Evolutionary conservation across 352 stramenopile genomes (phyloP).

Genomic region (Globisporangium spinosum): DNA sequence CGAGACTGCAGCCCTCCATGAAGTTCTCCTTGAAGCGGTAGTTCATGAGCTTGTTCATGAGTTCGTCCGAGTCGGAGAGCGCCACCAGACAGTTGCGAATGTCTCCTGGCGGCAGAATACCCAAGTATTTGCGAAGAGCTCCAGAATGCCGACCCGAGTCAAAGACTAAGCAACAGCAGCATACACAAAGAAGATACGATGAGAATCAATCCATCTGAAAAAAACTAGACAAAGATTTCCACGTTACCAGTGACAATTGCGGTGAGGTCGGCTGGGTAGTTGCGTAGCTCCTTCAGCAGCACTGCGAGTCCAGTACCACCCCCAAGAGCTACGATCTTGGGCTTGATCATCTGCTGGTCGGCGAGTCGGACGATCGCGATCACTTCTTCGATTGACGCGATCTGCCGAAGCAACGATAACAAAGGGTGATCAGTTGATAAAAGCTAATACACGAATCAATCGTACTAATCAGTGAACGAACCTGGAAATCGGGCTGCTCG

Average conservation of each 20-base stretch:
- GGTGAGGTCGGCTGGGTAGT: constrained; percentile 84
- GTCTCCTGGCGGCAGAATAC: constrained; percentile 77
- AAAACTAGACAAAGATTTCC: neutral
- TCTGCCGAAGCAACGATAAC: constrained; percentile 28
- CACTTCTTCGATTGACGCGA: constrained; percentile 75
- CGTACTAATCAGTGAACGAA: constrained; percentile 11
- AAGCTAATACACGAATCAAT: neutral
- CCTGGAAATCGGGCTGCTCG: constrained; percentile 79
- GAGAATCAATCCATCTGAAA: neutral
- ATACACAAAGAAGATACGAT: neutral
- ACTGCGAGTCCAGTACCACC: constrained; percentile 78
- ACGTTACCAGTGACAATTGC: constrained; percentile 66
- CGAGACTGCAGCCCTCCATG: constrained; percentile 83
- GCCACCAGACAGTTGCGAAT: constrained; percentile 87
- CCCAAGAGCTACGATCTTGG: constrained; percentile 82
- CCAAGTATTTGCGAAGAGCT: constrained; percentile 75
- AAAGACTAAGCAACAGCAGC: constrained; percentile 46
- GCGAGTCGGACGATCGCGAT: constrained; percentile 69
- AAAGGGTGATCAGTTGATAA: neutral
- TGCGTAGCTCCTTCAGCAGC: constrained; percentile 78
- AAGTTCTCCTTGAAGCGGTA: constrained; percentile 87
- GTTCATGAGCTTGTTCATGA: constrained; percentile 88
- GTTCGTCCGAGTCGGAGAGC: constrained; percentile 77
- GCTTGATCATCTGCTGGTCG: constrained; percentile 73
- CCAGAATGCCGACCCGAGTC: constrained; percentile 82